A percentile compares a stretch with the other conserved stretches of the same genome.
Conservation (phyloP, 2,329 filamentous ascomycete genomes). For the Ophiocordyceps robertsii region DNA sequence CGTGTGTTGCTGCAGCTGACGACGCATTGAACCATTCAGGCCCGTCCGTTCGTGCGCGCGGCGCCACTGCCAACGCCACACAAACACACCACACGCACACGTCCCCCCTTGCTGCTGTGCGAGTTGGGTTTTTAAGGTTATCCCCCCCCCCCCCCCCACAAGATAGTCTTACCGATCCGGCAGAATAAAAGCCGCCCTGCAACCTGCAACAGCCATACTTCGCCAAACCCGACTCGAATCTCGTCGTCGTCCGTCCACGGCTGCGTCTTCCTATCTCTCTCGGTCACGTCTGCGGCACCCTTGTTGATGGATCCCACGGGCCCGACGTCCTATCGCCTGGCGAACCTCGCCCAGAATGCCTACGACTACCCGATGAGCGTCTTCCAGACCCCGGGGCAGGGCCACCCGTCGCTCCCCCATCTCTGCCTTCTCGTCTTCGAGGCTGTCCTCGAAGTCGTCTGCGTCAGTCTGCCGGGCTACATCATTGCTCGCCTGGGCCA, state of each 20-base stretch:
- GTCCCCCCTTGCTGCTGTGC: neutral
- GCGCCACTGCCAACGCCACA: neutral
- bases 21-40: constrained; percentile 2
- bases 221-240: neutral
- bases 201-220: neutral
- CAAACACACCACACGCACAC: no score
- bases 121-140: constrained; percentile 4
- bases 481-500: constrained; percentile 80
- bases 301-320: constrained; percentile 23
- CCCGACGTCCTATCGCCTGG: constrained; percentile 32
- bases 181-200: neutral
- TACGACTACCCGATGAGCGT: constrained; percentile 28
- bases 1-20: constrained; percentile 1
- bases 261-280: neutral
- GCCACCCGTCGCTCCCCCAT: constrained; percentile 53
- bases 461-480: constrained; percentile 87
- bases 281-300: neutral
- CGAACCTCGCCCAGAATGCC: constrained; percentile 20
- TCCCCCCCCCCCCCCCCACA: no score
- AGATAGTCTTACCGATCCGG: neutral
- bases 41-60: constrained; percentile 1
- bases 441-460: constrained; percentile 88
- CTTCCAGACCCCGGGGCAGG: constrained; percentile 28
- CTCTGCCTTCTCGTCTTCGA: constrained; percentile 80
- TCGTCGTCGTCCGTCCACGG: neutral